Evolutionary conservation across 805 yeast genomes (phyloP), one percentile per base, ranked within the genome.

Genomic region (Candida dendrica): DNA sequence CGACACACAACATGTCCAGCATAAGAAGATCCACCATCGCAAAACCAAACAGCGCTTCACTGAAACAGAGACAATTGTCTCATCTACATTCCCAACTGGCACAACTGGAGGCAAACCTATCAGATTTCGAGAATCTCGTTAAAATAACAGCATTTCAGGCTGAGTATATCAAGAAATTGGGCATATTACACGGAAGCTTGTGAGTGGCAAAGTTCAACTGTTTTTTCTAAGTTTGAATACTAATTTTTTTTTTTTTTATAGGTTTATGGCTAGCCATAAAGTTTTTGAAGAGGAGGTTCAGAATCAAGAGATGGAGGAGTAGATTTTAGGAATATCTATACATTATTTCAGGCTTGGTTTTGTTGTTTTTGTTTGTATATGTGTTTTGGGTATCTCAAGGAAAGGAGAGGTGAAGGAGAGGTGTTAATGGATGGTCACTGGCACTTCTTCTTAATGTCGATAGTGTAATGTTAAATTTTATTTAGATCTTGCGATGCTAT

Each of bases 101-200:
- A 0, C 71, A 74, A 47, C 59, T 79, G n/a, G 78, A 76, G 46
- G 73, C 81, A 7, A 78, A 78, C 47, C 47, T 79, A 14, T 51
- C 66, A 8, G 81, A 77, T 42, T 66, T 79, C 52, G 75, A 76
- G 48, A 71, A 65, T 42, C 57, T 77, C 43, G 55, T 79, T 27
- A 63, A 66, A 33, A 72, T 72, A 9, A 74, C 83, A 3, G 60
- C 72, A 8, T 65, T 66, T 18, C 85, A 79, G 49, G 77, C 72
- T 32, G 67, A 71, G 43, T 62, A 68, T 19, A 74, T 79, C 29
- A 70, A 74, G 49, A 65, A 68, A 42, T 57, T 79, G 33, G 85
- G 83, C 3, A 66, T 74, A 38, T 63, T 75, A 51, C 84, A 79
- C 46, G 82, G 81, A 3, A 61, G 76, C 11, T 58, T 79, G 66